Conservation (phyloP, 371 early-diverging fungal species). For the Circinella minor region DNA sequence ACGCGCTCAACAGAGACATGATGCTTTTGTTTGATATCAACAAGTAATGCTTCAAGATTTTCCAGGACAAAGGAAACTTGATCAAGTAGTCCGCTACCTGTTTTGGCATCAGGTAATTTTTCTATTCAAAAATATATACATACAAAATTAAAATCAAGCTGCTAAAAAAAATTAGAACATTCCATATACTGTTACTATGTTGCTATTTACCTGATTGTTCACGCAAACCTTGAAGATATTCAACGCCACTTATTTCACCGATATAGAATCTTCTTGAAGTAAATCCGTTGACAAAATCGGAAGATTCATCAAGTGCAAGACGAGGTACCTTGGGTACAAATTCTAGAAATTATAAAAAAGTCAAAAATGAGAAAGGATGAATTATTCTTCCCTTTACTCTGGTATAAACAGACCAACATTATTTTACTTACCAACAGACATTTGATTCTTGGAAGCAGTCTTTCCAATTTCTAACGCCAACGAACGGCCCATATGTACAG, state of each 20-base stretch:
- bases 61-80: slow-evolving; percentile 51
- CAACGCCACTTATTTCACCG: slow-evolving; percentile 67
- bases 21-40: slow-evolving; percentile 49
- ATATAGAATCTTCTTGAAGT: slow-evolving; percentile 58
- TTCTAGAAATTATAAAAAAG: slow-evolving; percentile 14
- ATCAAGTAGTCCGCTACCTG: slow-evolving; percentile 24
- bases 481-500: slow-evolving; percentile 73
- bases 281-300: slow-evolving; percentile 65
- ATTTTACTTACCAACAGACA: slow-evolving; percentile 39
- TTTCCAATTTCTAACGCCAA: slow-evolving; percentile 77
- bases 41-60: slow-evolving; percentile 34
- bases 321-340: slow-evolving; percentile 52
- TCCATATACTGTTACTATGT: not conserved
- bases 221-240: slow-evolving; percentile 30
- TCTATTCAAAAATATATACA: not conserved
- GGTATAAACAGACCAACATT: no score
- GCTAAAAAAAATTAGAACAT: not conserved
- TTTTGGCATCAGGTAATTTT: slow-evolving; percentile 16
- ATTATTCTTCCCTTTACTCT: no score
- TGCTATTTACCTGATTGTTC: slow-evolving; percentile 15
- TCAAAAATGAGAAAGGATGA: no score
- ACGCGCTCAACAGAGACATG: slow-evolving; percentile 56
- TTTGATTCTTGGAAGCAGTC: slow-evolving; percentile 51
- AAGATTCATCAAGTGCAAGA: slow-evolving; percentile 57
- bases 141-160: no score